Conservation (phyloP, 1,139 yeast genomes). For the Taphrina populina region DNA sequence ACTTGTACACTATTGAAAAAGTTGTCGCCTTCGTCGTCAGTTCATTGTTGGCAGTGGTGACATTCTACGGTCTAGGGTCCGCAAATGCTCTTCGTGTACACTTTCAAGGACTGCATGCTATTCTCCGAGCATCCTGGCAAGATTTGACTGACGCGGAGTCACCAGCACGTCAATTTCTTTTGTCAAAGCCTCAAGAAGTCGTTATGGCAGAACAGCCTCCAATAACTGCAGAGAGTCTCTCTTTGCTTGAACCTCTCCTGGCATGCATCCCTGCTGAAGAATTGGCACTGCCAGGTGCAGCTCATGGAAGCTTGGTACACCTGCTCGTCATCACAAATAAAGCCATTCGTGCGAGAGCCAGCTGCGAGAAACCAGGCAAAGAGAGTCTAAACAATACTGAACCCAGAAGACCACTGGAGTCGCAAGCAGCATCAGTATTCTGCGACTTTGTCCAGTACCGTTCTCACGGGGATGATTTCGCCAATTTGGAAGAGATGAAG, state of each 20-base stretch:
- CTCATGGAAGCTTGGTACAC: slow-evolving; percentile 5
- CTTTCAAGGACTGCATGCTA: slow-evolving; percentile 2
- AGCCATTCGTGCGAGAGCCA: neutral
- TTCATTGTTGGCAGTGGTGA: slow-evolving; percentile 9
- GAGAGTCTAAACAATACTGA: neutral
- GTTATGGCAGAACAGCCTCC: slow-evolving; percentile 1
- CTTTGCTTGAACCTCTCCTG: slow-evolving; percentile 10
- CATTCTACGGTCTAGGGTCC: slow-evolving; percentile 14
- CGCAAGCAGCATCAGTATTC: neutral
- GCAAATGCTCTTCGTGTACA: slow-evolving; percentile 1
- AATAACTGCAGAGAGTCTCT: neutral
- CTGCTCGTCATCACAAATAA: slow-evolving; percentile 6
- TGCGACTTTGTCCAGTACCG: slow-evolving; percentile 11
- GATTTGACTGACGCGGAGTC: slow-evolving; percentile 1
- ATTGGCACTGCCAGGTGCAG: neutral
- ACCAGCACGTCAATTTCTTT: slow-evolving; percentile 1
- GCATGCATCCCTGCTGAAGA: slow-evolving; percentile 1
- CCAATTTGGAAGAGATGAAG: neutral
- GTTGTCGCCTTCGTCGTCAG: neutral
- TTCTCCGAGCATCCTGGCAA: neutral
- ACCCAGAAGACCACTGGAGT: neutral
- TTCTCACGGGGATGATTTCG: no score
- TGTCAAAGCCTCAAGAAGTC: neutral
- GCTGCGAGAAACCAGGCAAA: neutral
- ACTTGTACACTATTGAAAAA: neutral